Base-by-base conservation (phyloP, 257 asterid genomes). In the Solanum appendiculatum region DNA sequence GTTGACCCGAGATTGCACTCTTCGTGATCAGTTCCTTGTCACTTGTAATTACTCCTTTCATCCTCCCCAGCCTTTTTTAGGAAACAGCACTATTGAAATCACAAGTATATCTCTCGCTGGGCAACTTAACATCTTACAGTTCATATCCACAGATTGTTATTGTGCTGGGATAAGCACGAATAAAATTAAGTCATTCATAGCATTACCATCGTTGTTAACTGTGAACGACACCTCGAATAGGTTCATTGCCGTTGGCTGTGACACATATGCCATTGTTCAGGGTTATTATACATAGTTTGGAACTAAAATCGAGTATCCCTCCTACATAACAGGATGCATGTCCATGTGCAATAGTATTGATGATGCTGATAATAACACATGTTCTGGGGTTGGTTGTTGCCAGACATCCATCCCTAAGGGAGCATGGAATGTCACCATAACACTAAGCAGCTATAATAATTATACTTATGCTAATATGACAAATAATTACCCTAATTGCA, bases 341-440 rank as follows among this genome's bases (percentile, higher is more conserved):
- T 70, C 93, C 58, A 27, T 8, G 10, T 93, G 94, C 21, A 3
- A 1, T 3, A 2, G 13, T 6, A 10, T 3, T 48, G 81, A 31
- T 0, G 92, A 88, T 78, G 5, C 88, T 72, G 60, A 2, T 11
- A 14, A 64, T 25, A 23, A n/a, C 16, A 3, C 33, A 0, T 92
- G 94, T 46, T 33, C 70, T 58, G 93, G 92, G 0, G 11, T 83
- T 0, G 94, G 94, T 14, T 93, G 93, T 74, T 93, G 93, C 89
- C 86, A 87, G 77, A 77, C 86, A 21, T 27, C 89, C 0, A 86
- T 91, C 8, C 92, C 95, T 1, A 25, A 27, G 25, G 72, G 91
- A 1, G 80, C 86, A 0, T 8, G 42, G 74, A 1, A 1, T 1
- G 42, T 86, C 5, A 13, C 31, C 1, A 3, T 89, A 9, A 5